phyloP scores from a whole-genome alignment of 2,329 filamentous ascomycete species.

The Phymatotrichopsis omnivora region DNA sequence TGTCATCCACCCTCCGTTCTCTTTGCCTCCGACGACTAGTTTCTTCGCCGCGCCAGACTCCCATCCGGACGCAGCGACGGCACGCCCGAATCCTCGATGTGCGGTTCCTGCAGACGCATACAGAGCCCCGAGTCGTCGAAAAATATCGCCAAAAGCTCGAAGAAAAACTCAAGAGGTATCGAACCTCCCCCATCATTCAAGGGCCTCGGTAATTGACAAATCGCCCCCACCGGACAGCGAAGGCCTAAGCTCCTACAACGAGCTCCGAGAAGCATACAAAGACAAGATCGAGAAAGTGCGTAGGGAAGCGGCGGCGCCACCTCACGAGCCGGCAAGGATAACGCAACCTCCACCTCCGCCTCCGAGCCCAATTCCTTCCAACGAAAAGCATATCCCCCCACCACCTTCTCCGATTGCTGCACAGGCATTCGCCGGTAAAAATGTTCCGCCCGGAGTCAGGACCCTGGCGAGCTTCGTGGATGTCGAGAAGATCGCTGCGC shows the following conservation, averaged over 20 bases:
- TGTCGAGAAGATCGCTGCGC: slow-evolving; percentile 60
- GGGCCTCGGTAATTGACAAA: background rate
- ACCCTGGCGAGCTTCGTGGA: slow-evolving; percentile 63
- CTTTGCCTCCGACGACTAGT: slow-evolving; percentile 11
- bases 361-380: slow-evolving; percentile 32
- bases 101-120: slow-evolving; percentile 75
- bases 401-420: slow-evolving; percentile 32
- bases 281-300: slow-evolving; percentile 68
- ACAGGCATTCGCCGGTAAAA: background rate
- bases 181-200: background rate
- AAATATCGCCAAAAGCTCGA: slow-evolving; percentile 83
- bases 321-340: slow-evolving; percentile 21
- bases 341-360: slow-evolving; percentile 3
- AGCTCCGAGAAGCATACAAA: slow-evolving; percentile 71
- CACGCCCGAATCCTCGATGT: slow-evolving; percentile 91
- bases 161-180: slow-evolving; percentile 60
- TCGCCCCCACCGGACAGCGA: slow-evolving; percentile 36
- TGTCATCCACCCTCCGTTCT: slow-evolving; percentile 15
- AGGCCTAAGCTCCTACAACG: slow-evolving; percentile 58
- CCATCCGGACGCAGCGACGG: slow-evolving; percentile 51
- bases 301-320: slow-evolving; percentile 48
- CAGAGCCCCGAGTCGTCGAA: slow-evolving; percentile 58
- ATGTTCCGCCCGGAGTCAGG: slow-evolving; percentile 44
- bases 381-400: no score
- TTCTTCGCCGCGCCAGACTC: slow-evolving; percentile 9